Percentiles rank a stretch among this genome's conserved stretches.
Conservation (phyloP, 768 basidiomycete species). For the Calocera viscosa region DNA sequence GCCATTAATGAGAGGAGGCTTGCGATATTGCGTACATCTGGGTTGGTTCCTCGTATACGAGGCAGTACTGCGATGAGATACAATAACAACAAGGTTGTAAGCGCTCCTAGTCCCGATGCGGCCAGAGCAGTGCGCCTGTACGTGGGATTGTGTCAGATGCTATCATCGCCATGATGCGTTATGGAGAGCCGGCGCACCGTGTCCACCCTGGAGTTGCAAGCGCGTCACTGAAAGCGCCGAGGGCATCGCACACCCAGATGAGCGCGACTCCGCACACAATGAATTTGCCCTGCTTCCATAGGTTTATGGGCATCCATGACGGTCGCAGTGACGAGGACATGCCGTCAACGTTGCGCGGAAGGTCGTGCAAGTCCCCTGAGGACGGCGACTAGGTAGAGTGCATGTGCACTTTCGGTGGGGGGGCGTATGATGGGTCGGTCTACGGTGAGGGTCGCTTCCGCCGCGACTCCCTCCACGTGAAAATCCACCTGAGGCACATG, state of each 20-base stretch:
- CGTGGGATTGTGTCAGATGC: neutral
- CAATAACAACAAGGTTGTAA: neutral
- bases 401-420: neutral
- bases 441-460: neutral
- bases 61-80: neutral
- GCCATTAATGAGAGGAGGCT: neutral
- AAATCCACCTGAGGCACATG: neutral
- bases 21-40: neutral
- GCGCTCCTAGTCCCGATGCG: neutral
- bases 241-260: neutral
- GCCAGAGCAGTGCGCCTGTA: neutral
- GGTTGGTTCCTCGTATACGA: neutral
- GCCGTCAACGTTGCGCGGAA: neutral
- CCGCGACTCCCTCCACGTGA: neutral
- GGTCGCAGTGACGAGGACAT: constrained; percentile 3
- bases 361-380: neutral
- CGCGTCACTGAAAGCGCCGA: neutral
- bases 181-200: neutral
- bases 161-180: neutral
- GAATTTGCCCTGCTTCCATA: constrained; percentile 9
- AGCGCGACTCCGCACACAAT: neutral
- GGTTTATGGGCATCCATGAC: neutral
- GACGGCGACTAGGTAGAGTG: neutral
- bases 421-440: neutral
- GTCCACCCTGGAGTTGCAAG: constrained; percentile 3